Percentiles rank a stretch among this genome's conserved stretches.
phyloP scores from a whole-genome alignment of 108 stramenopile species.

The Skeletonema costatum region DNA sequence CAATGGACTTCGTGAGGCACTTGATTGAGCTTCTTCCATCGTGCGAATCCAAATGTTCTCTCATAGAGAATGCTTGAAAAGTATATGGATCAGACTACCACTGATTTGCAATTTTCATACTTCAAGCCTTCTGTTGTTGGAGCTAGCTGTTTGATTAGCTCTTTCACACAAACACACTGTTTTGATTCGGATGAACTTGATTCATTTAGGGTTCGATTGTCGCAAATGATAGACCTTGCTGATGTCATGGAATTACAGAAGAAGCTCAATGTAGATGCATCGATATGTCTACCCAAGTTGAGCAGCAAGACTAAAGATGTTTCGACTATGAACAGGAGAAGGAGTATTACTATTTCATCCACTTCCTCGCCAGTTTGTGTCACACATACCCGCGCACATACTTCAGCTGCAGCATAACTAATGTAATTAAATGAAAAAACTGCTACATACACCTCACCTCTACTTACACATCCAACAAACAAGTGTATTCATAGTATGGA shows the following conservation, averaged over 20 bases:
- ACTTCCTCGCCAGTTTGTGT: background rate
- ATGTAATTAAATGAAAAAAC: too few relatives aligned
- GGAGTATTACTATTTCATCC: background rate
- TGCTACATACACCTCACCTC: too few relatives aligned
- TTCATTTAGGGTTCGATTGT: background rate
- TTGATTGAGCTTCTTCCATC: conserved; percentile 27
- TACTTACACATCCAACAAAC: too few relatives aligned
- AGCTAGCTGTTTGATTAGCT: background rate
- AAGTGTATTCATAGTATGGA: too few relatives aligned
- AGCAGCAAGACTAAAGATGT: background rate
- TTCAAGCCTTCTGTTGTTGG: conserved; percentile 1
- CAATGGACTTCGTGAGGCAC: conserved; percentile 43
- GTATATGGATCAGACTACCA: conserved; percentile 20
- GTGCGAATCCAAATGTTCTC: background rate
- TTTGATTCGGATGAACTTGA: background rate
- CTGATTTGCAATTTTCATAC: conserved; percentile 2
- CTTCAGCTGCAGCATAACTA: background rate
- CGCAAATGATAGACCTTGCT: background rate
- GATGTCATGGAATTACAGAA: background rate
- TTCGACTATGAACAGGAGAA: background rate
- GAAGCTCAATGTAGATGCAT: background rate
- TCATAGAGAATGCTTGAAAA: background rate
- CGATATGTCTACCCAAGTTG: background rate
- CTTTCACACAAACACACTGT: background rate
- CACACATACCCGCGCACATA: background rate